A percentile compares a stretch with the other conserved stretches of the same genome.
phyloP scores from a whole-genome alignment of 169 alveolate genomes.

The Cystoisospora suis region DNA sequence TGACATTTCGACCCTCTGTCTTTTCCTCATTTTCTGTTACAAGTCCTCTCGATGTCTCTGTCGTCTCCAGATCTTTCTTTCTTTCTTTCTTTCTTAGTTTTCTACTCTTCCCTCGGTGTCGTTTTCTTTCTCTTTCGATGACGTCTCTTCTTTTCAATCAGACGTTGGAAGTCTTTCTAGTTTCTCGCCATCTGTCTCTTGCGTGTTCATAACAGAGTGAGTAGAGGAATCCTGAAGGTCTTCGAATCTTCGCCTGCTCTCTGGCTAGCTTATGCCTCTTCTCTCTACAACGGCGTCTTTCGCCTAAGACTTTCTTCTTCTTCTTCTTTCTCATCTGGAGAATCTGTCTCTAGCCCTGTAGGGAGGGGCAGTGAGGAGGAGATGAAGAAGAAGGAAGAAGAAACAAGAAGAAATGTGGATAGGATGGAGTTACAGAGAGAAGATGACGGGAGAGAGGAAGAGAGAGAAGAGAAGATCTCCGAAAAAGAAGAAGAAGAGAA shows the following conservation, averaged over 20 bases:
- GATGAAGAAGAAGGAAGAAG: no score
- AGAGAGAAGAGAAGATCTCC: neutral
- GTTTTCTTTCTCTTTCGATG: neutral
- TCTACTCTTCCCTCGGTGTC: neutral
- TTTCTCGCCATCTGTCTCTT: neutral
- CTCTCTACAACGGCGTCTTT: neutral
- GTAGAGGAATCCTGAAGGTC: neutral
- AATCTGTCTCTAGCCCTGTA: neutral
- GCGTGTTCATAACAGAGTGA: neutral
- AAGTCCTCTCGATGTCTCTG: neutral
- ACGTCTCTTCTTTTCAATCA: neutral
- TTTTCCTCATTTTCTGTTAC: no score
- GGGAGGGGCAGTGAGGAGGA: neutral
- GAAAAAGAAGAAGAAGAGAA: no score
- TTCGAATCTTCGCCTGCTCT: neutral
- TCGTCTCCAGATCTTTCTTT: neutral
- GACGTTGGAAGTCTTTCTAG: neutral
- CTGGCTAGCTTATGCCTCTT: slow-evolving; percentile 37
- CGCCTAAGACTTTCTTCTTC: neutral
- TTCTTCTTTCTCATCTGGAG: neutral
- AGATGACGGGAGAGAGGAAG: neutral
- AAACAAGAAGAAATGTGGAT: no score
- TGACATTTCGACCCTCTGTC: no score
- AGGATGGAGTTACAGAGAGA: neutral
- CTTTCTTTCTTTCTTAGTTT: neutral